These are phyloP conservation scores for Cercospora zeina DNA, from an alignment of 2,329 filamentous ascomycete genomes.

Conservation along the genomic window DNA sequence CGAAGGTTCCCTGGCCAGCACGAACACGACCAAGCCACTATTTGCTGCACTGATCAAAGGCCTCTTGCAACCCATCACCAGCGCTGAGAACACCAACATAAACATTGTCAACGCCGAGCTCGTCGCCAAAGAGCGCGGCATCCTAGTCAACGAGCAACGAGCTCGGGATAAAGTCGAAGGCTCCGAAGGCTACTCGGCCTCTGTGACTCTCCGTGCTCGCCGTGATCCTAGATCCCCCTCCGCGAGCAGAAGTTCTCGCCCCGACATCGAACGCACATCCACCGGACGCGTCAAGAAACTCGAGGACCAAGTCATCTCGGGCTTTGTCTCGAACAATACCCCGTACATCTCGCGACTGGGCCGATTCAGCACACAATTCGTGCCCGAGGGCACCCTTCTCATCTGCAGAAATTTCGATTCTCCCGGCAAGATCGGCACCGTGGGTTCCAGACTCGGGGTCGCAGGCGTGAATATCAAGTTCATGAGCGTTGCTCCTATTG, in stretches of 20 bases:
- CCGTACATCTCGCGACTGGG: slow-evolving; percentile 72
- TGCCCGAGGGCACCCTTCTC: slow-evolving; percentile 71
- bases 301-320: slow-evolving; percentile 60
- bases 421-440: slow-evolving; percentile 78
- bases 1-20: slow-evolving; percentile 69
- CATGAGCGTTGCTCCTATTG: slow-evolving; percentile 70
- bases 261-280: slow-evolving; percentile 14
- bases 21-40: slow-evolving; percentile 74
- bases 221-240: slow-evolving; percentile 39
- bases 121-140: slow-evolving; percentile 73
- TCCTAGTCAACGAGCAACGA: slow-evolving; percentile 73
- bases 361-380: slow-evolving; percentile 71
- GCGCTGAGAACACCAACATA: slow-evolving; percentile 65
- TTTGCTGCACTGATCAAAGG: slow-evolving; percentile 79
- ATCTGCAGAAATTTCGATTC: slow-evolving; percentile 79
- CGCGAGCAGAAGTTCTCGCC: slow-evolving; percentile 25
- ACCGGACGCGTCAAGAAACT: slow-evolving; percentile 33
- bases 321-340: slow-evolving; percentile 64
- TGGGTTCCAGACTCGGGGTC: slow-evolving; percentile 68
- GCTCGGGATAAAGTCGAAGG: slow-evolving; percentile 58
- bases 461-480: slow-evolving; percentile 75
- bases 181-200: slow-evolving; percentile 65
- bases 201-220: slow-evolving; percentile 66
- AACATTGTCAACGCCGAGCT: slow-evolving; percentile 81
- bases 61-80: slow-evolving; percentile 67